Evolutionary conservation across 371 early-diverging fungal genomes (phyloP), one percentile per base, ranked within the genome.

Genomic region (Haplosporangium sp.): DNA sequence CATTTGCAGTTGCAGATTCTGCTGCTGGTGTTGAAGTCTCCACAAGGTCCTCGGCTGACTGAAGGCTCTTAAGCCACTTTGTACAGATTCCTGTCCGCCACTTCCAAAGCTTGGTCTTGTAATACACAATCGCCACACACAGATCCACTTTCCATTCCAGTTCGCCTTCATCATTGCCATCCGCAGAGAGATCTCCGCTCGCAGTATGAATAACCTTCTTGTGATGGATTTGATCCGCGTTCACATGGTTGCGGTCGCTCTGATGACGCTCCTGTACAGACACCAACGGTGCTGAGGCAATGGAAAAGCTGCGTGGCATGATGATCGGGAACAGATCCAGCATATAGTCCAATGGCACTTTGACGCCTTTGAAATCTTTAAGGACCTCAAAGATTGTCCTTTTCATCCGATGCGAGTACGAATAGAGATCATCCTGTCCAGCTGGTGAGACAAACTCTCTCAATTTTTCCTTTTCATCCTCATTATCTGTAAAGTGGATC

Each of bases 371-470:
- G 59, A 98, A 96, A 69, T 98, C 98, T 42, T 85, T 84, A 23
- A 98, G 80, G 18, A 93, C 89, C 82, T 98, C 98, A 37, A 89
- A 87, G 3, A 90, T 83, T 2, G 95, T 95, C 18, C 98, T 89
- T 13, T 90, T 81, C 37, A 92, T 88, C 53, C 93, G 85, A 73
- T 92, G 88, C 62, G 91, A 89, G 82, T 98, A 98, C 7, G 88
- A 81, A 66, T 90, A 92, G 69, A 97, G 85, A 57, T 97, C 98
- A 66, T 95, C 94, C 86, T 93, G 94, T 6, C 97, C 98, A 58
- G 86, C 91, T 0, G 95, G 81, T 1, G 90, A 84, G 3, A 91
- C 79, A 62, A 97, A 94, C 62, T 96, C 95, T 23, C 85, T 82
- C 50, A 97, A 83, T 73, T 94, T 91, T 43, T 95, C 95, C 2